A percentile compares a stretch with the other conserved stretches of the same genome.
phyloP scores from a whole-genome alignment of 1,284 basidiomycete species.

The Apiotrichum mycotoxinovorans region DNA sequence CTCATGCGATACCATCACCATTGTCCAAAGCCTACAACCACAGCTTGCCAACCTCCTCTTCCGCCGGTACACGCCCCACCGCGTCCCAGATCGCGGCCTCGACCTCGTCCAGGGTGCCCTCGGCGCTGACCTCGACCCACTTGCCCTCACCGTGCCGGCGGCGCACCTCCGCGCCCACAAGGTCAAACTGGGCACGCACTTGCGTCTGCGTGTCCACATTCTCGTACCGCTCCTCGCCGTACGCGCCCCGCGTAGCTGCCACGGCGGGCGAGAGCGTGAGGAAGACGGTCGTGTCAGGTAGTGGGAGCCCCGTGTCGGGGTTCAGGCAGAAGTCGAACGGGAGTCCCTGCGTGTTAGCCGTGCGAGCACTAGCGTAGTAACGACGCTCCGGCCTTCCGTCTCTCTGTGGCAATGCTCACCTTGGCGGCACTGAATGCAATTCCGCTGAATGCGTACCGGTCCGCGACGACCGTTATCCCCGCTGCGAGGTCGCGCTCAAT shows the following conservation, averaged over 20 bases:
- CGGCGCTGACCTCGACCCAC: conserved; percentile 66
- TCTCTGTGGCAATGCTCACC: too few relatives aligned
- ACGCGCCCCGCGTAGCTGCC: conserved; percentile 74
- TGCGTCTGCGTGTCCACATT: conserved; percentile 67
- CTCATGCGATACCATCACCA: too few relatives aligned
- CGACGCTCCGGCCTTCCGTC: too few relatives aligned
- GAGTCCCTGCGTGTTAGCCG: conserved; percentile 49
- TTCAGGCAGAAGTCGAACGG: conserved; percentile 71
- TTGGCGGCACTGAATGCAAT: conserved; percentile 92
- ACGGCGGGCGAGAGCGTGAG: conserved; percentile 73
- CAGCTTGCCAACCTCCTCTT: conserved; percentile 6
- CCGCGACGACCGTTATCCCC: conserved; percentile 77
- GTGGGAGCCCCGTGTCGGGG: conserved; percentile 80
- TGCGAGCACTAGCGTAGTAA: too few relatives aligned
- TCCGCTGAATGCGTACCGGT: conserved; percentile 95
- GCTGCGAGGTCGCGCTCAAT: conserved; percentile 62
- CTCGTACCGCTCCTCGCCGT: conserved; percentile 87
- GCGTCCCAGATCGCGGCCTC: conserved; percentile 58
- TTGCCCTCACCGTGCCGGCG: conserved; percentile 55
- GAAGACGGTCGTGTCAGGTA: conserved; percentile 85
- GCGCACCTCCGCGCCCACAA: conserved; percentile 53
- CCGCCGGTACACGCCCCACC: conserved; percentile 51
- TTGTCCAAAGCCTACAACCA: too few relatives aligned
- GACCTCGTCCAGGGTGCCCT: conserved; percentile 59
- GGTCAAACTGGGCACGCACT: conserved; percentile 64